Evolutionary conservation across 192 early-diverging fungal genomes (phyloP), one percentile per base, ranked within the genome.

Genomic region (Gonapodya sp.): DNA sequence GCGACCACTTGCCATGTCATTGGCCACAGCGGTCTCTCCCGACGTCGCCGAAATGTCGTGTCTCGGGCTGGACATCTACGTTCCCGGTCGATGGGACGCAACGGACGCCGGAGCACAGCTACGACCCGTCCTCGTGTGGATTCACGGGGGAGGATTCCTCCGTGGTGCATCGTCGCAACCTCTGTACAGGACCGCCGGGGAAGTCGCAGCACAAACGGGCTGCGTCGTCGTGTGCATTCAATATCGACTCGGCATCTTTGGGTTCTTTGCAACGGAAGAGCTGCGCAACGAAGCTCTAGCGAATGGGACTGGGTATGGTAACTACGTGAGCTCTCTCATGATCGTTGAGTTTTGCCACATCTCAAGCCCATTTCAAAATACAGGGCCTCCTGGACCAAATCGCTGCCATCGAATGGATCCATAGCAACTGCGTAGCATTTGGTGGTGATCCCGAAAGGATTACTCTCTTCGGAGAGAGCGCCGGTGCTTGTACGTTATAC

Each of bases 41-140:
- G 46, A 64, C 46, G 46, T 64, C 46, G 46, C 46, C 46, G 46
- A 64, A 64, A 8, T 8, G 46, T 64, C 46, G 8, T 64, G 46
- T 64, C 46, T 64, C 46, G 46, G 46, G 46, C 46, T 64, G 8
- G 46, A 64, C 46, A 64, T 64, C 46, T 64, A 64, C 46, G 46
- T 64, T 64, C 46, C 46, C 46, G 46, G 46, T 64, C 46, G 46
- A 64, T 64, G 46, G 46, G 46, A 64, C 46, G 46, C 46, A 8
- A 8, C 46, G 46, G 46, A 64, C 46, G 8, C 46, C 8, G 46
- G 46, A 24, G 46, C 24, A 64, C 46, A 64, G 46, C 46, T 64
- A 64, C 75, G 75, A 34, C 75, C 75, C 75, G 75, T 77, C 18
- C 75, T 77, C 75, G 75, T 31, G 75, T 77, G 75, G 75, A 18